These are phyloP conservation scores for Dioscorea dumetorum DNA, from an alignment of 106 monocot genomes.

Conservation along the genomic window DNA sequence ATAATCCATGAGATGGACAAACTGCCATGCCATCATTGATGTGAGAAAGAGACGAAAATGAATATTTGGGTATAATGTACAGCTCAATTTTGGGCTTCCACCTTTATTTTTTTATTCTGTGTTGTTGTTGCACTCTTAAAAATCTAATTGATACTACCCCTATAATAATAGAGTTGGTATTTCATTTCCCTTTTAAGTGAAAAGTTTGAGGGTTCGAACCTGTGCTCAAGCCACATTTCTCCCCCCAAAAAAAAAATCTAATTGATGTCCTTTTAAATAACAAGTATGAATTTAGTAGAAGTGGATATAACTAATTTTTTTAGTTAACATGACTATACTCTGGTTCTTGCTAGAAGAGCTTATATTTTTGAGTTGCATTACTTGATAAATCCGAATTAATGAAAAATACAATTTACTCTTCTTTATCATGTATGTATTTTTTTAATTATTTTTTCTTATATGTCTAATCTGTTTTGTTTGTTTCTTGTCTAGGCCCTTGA, in stretches of 20 bases:
- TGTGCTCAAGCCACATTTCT: not conserved
- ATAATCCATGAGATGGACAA: too few relatives aligned
- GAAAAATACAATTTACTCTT: not conserved
- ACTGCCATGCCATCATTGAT: too few relatives aligned
- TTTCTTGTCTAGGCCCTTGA: constrained; percentile 70
- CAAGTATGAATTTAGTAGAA: not conserved
- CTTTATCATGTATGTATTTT: not conserved
- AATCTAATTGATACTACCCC: too few relatives aligned
- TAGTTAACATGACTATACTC: not conserved
- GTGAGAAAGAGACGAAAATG: too few relatives aligned
- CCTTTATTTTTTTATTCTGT: too few relatives aligned
- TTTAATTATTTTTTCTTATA: not conserved
- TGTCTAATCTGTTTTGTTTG: not conserved
- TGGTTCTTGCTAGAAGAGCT: not conserved
- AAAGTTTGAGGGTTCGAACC: not conserved
- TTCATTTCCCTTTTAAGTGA: not conserved
- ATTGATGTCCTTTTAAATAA: too few relatives aligned
- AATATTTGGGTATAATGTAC: too few relatives aligned
- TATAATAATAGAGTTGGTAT: not conserved
- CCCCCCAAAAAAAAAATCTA: not conserved
- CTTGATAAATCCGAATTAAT: not conserved
- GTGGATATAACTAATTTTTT: not conserved
- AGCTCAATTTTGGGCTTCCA: too few relatives aligned
- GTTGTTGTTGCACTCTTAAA: too few relatives aligned
- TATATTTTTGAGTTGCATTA: not conserved